Percentiles rank a stretch among this genome's conserved stretches.
Evolutionary conservation across 2,329 filamentous ascomycete species (phyloP).

Genomic region (Purpureocillium takamizusanense): DNA sequence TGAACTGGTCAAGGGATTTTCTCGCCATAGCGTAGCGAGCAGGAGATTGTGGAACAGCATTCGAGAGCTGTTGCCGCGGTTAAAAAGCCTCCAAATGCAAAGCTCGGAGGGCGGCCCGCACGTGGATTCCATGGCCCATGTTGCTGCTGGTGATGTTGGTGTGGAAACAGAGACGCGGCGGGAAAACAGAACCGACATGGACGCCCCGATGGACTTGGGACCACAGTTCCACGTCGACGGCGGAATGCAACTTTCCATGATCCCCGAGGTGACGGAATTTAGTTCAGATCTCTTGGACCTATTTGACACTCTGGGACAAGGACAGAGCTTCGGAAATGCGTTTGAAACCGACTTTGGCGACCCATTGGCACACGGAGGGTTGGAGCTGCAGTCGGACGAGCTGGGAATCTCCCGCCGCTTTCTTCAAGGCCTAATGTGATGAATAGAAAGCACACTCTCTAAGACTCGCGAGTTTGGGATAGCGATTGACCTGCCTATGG

Average conservation of each 20-base stretch:
- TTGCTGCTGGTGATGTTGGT: neutral
- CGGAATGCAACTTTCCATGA: constrained; percentile 3
- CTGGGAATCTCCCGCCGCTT: constrained; percentile 22
- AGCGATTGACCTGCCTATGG: no score
- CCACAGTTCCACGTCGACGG: constrained; percentile 4
- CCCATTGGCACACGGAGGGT: constrained; percentile 7
- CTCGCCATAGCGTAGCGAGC: constrained; percentile 20
- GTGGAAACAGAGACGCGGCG: neutral
- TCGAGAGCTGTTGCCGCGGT: constrained; percentile 19
- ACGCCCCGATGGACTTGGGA: neutral
- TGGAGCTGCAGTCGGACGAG: constrained; percentile 9
- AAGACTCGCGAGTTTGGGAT: no score
- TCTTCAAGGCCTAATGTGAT: constrained; percentile 17
- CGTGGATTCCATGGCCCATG: neutral
- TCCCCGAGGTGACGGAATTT: constrained; percentile 24
- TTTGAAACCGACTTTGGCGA: constrained; percentile 7
- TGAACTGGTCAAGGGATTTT: constrained; percentile 21
- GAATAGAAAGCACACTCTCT: no score
- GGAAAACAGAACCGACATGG: neutral
- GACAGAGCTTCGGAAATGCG: constrained; percentile 12
- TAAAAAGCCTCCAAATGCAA: constrained; percentile 17
- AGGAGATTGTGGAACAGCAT: constrained; percentile 26
- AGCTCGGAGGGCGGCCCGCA: constrained; percentile 5
- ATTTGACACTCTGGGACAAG: constrained; percentile 25
- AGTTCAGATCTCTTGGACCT: constrained; percentile 24